Evolutionary conservation across 164 flowering plant genomes (phyloP), one percentile per base, ranked within the genome.

Genomic region (Kalanchoe fedtschenkoi): DNA sequence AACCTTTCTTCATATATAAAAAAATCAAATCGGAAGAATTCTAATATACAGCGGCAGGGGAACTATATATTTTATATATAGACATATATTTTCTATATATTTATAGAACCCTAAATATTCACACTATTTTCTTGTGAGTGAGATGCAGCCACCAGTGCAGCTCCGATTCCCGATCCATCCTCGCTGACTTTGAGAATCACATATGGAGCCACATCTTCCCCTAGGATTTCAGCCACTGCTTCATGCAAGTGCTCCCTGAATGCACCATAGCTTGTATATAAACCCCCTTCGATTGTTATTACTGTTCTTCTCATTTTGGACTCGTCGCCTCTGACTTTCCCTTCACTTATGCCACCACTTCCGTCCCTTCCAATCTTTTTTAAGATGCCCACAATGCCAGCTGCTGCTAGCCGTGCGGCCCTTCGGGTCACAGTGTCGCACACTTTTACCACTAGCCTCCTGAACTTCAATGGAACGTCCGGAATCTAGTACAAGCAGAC

Each of bases 301-400:
- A 87, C 98, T 0, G 91, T 84, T 79, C 96, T 78, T 71, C 77
- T 78, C 78, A 78, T 79, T 51, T 80, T 70, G 33, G 61, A 62
- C 19, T 68, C 74, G 21, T 70, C 69, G 54, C 76, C 72, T 34
- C 77, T 81, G 34, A 62, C 53, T 77, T 86, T 80, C 60, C 83
- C 80, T 41, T 81, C 70, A 0, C 80, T 60, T 5, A 77, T 63
- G 39, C 95, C 91, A 13, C 87, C 83, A 29, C 80, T 86, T 6
- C 96, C 96, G 68, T 92, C 98, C 63, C 98, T 76, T 5, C 98
- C 96, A 17, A 87, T 83, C 79, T 92, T 92, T 78, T 89, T 92
- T 72, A 89, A 69, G 62, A 92, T 86, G 19, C 96, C 98, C 24
- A 82, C 96, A 62, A 92, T 82, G n/a, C 95, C 98, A 5, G 98